Percentiles rank a stretch among this genome's conserved stretches.
Conservation (phyloP, 805 yeast genomes). For the Schwanniomyces occidentalis region DNA sequence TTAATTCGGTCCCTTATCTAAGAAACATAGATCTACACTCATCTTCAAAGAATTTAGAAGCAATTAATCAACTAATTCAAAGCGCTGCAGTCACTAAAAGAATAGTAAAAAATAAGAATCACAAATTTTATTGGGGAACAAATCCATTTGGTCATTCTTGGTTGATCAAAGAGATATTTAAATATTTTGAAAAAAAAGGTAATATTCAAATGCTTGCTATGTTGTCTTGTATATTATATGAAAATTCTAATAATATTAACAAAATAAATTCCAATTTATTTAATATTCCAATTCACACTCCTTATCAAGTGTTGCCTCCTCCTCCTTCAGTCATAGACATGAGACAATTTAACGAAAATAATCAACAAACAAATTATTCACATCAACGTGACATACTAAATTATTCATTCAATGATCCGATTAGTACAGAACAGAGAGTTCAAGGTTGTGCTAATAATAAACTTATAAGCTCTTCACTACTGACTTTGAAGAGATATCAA, state of each 20-base stretch:
- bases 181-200: slow-evolving; percentile 60
- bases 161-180: slow-evolving; percentile 62
- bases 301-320: slow-evolving; percentile 39
- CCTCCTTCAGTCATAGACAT: slow-evolving; percentile 23
- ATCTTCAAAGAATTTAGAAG: slow-evolving; percentile 3
- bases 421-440: slow-evolving; percentile 3
- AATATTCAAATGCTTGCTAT: slow-evolving; percentile 90
- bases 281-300: slow-evolving; percentile 48
- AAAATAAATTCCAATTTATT: slow-evolving; percentile 18
- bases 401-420: slow-evolving; percentile 2
- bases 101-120: slow-evolving; percentile 9
- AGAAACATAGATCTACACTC: neutral
- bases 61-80: slow-evolving; percentile 8
- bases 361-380: neutral
- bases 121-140: slow-evolving; percentile 67
- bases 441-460: slow-evolving; percentile 1
- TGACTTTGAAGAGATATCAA: slow-evolving; percentile 1
- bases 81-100: slow-evolving; percentile 9
- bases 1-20: neutral
- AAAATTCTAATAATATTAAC: slow-evolving; percentile 27
- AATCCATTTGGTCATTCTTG: slow-evolving; percentile 76
- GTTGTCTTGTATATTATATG: slow-evolving; percentile 72
- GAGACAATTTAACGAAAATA: slow-evolving; percentile 8
- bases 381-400: neutral
- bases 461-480: neutral